Evolutionary conservation across 805 yeast species (phyloP), one percentile per base, ranked within the genome.

Genomic region (Wickerhamomyces bovis): DNA sequence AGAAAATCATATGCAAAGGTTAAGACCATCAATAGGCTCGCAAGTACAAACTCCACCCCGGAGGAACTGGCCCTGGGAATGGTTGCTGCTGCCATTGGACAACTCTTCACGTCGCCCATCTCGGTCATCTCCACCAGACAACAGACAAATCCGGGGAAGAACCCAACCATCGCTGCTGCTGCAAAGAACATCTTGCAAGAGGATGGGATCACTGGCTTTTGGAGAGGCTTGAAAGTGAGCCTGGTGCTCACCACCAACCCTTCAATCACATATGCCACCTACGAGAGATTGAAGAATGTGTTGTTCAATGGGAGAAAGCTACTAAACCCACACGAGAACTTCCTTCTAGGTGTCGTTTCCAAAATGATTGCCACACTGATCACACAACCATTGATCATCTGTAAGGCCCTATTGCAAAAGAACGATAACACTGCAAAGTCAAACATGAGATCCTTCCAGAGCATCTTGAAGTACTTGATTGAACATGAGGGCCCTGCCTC

Each of bases 201-300:
- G 23, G 86, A 85, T 54, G 92, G 94, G 4, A 52, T 80, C 33
- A 63, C 74, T 19, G 92, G 92, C 0, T 76, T 86, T 49, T 88
- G 95, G 95, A 76, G 81, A 53, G 96, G 96, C 0, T 73, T 88
- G 47, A 83, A 87, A 63, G 95, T 89, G 8, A 80, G 88, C 8
- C 64, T 87, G 57, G 84, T 87, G 11, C 73, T 88, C 43, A 87
- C 92, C 18, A 70, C 83, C 43, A 88, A 88, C 66, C 96, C 96
- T 3, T 81, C 94, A 36, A 88, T 88, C 60, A 88, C 96, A 3
- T 88, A 87, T 60, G 92, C 95, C 8, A 73, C 89, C 4, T 84
- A 78, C 63, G 89, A 85, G 61, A 75, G 87, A 53, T 71, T 87
- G 54, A 81, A 77, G 60, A 70, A 70, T 39, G 54, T 77, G 3